Percentiles rank a stretch among this genome's conserved stretches.
Conservation (phyloP, 352 stramenopile species). For the Elongisporangium undulatum region DNA sequence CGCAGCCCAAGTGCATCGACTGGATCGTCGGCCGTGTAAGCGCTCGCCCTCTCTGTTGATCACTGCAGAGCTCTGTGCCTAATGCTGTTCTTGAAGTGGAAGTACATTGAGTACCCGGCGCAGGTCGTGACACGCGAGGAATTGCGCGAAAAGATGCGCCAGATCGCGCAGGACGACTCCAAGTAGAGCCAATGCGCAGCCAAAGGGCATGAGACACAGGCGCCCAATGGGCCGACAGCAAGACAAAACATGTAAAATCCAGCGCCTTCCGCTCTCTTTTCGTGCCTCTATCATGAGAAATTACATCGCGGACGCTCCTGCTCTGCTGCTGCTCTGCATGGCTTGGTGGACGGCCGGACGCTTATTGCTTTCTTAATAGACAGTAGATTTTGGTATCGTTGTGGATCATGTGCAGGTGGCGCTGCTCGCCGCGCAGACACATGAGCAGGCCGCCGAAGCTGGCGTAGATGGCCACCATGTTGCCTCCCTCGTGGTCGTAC, state of each 20-base stretch:
- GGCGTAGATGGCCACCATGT: slow-evolving; percentile 92
- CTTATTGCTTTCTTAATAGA: slow-evolving; percentile 85
- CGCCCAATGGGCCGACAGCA: slow-evolving; percentile 1
- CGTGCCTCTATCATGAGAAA: slow-evolving; percentile 3
- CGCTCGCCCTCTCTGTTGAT: not conserved
- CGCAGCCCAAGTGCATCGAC: slow-evolving; percentile 82
- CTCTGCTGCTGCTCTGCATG: not conserved
- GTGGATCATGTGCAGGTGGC: slow-evolving; percentile 95
- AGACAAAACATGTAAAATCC: slow-evolving; percentile 17
- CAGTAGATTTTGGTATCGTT: slow-evolving; percentile 97
- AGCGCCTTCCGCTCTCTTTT: slow-evolving; percentile 14
- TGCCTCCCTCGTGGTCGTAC: slow-evolving; percentile 94
- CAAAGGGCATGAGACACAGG: not conserved
- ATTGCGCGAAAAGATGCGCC: slow-evolving; percentile 68
- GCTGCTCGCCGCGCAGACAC: slow-evolving; percentile 95
- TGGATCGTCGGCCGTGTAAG: slow-evolving; percentile 63
- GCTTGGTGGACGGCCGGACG: not conserved
- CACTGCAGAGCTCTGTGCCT: not conserved
- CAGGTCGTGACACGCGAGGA: slow-evolving; percentile 74
- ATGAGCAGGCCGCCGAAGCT: slow-evolving; percentile 98
- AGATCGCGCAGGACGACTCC: slow-evolving; percentile 54
- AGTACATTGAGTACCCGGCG: slow-evolving; percentile 84
- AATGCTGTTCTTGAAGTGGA: slow-evolving; percentile 40
- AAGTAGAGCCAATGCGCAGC: slow-evolving; percentile 12
- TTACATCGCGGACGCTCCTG: not conserved